Base-by-base conservation (phyloP, 768 basidiomycete genomes). In the Piloderma croceum region DNA sequence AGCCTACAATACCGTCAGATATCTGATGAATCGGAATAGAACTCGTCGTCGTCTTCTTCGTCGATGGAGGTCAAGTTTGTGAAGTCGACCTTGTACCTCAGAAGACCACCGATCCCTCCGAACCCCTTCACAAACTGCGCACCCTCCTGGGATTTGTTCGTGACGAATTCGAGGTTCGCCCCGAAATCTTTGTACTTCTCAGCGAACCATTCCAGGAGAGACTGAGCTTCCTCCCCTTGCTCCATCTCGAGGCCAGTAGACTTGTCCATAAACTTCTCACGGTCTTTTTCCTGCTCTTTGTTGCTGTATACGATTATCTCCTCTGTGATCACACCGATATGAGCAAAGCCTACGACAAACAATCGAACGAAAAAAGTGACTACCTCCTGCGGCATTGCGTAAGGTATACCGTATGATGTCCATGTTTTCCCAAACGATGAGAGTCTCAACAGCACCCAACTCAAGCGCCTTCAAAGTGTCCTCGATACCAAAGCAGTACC, bases 131-230 rank as follows among this genome's bases (percentile, higher is more conserved):
- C 91, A 69, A 96, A 98, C 60, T 97, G 93, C 24, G 90, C 88
- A 23, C 94, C 94, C 61, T 99, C 94, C 60, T 97, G 94, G 6
- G 91, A 93, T 39, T 84, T 80, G 67, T 97, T 92, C 48, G 93
- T 94, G 32, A 98, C 82, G 59, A 98, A 97, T 68, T 93, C 91
- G 45, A 97, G 81, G 51, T 83, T 83, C 38, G 94, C 90, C 46
- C 94, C 96, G 58, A 97, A 98, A 31, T 94, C 90, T 62, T 90
- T 92, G 74, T 98, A 99, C 60, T 93, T 91, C 60, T 98, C 96
- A 33, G 96, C 84, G 61, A 98, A 91, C 96, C 96, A 98, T 62
- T 99, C 96, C 44, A 99, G 79, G 7, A 98, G 76, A 36, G 87
- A 71, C 55, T 87, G 77, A 2, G 96, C 82, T 50, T 99, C 96